Evolutionary conservation across 2,329 filamentous ascomycete species (phyloP).

Genomic region (Pyrenophora seminiperda): DNA sequence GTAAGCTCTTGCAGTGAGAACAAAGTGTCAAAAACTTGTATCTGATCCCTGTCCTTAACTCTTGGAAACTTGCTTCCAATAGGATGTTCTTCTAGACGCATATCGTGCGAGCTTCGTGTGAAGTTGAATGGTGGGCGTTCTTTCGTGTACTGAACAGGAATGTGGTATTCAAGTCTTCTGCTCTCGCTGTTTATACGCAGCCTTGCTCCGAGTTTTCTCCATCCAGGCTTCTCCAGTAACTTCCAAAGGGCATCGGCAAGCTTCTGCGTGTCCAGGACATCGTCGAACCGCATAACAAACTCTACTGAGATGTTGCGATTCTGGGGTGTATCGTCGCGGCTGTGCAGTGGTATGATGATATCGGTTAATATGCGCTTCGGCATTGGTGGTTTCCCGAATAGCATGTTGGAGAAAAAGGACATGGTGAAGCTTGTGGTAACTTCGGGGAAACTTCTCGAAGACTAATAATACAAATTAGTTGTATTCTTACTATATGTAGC

Average conservation of each 20-base stretch:
- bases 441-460: not conserved
- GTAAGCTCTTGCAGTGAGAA: constrained; percentile 8
- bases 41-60: constrained; percentile 4
- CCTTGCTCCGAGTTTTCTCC: constrained; percentile 56
- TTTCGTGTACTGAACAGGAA: constrained; percentile 46
- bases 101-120: constrained; percentile 46
- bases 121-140: constrained; percentile 52
- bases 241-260: constrained; percentile 45
- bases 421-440: not conserved
- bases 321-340: constrained; percentile 16
- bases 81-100: constrained; percentile 51
- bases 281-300: constrained; percentile 52
- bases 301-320: constrained; percentile 16
- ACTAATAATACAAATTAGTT: too few relatives aligned
- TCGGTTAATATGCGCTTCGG: constrained; percentile 27
- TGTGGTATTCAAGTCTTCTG: constrained; percentile 50
- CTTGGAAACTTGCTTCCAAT: constrained; percentile 48
- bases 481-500: too few relatives aligned
- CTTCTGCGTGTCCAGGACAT: constrained; percentile 53
- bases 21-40: constrained; percentile 8
- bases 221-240: constrained; percentile 53
- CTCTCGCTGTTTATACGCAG: constrained; percentile 46
- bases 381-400: constrained; percentile 7
- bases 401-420: constrained; percentile 11
- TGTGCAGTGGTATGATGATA: constrained; percentile 27